Base-by-base conservation (phyloP, 208 protist genomes). In the Vickermania ingenoplastis region DNA sequence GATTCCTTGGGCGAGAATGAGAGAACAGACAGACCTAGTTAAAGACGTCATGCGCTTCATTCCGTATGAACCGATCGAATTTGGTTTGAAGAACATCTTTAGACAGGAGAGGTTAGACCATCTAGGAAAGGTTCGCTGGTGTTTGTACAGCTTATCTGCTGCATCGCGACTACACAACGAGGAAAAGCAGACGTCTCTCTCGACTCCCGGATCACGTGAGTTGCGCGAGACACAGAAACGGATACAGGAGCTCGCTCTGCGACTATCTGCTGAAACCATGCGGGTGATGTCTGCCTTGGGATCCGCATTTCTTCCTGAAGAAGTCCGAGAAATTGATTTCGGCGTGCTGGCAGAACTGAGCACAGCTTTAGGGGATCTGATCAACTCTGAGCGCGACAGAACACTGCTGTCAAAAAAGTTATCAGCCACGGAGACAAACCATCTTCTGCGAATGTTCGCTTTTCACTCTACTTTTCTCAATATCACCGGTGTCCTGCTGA, bases 1-100 rank as follows among this genome's bases (percentile, higher is more conserved):
- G 50, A 69, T 83, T 7, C 77, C 77, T 13, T 83, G 76, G 30
- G 25, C n/a, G 11, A 75, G 70, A 11, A 83, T 83, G n/a, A 36
- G 54, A 31, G 61, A 17, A 0, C 17, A 73, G 36, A 75, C 67
- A 3, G 63, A 30, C 1, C 59, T 48, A 2, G 50, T 76, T 49
- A 31, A 31, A 11, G 59, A 26, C 25, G 57, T 69, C 2, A 59
- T 83, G 41, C 41, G 63, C 45, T 67, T 65, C 28, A 63, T 51
- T 31, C 36, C 57, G 14, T 83, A 79, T 61, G 77, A 83, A 58
- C 71, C 73, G 17, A 62, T 23, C 0, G 73, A 79, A 50, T 73
- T 83, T 41, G 73, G 73, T 29, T 53, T 77, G 24, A 79, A 83
- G 56, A 75, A 76, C 64, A 65, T 56, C 17, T 62, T 77, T 22